Evolutionary conservation across 495 filamentous ascomycete genomes (phyloP), one percentile per base, ranked within the genome.

Genomic region (Penicillium flavigenum): DNA sequence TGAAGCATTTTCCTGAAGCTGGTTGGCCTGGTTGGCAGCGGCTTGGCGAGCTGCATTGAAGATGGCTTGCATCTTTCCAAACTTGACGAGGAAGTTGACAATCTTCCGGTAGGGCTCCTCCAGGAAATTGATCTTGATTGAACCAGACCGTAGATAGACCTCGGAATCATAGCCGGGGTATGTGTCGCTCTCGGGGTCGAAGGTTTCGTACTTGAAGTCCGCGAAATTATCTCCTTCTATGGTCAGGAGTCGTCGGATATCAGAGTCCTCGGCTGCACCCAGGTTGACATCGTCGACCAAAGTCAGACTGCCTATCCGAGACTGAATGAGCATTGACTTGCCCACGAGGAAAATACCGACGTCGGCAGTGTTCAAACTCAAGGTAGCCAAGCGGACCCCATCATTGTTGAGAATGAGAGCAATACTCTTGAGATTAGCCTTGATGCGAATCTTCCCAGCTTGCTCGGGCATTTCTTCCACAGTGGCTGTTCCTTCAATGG

Each of bases 71-170:
- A 98, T 98, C 74, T 96, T 96, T 56, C 94, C 94, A 65, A 98
- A 98, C 63, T 98, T 98, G 64, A 98, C 90, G 29, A 92, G 78
- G 72, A 98, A 98, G 65, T 96, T 89, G 73, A 98, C 90, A 58
- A 98, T 98, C 74, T 98, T 98, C 42, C 95, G 88, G 76, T 96
- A 98, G 5, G 94, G 94, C 68, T 98, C 94, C 61, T 96, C 91
- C 8, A 97, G 70, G 67, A 98, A 98, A 67, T 96, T 97, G 68
- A 98, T 79, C 71, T 94, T 96, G 69, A 98, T 87, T 0, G 94
- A 98, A 5, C 92, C 94, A 29, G 94, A 91, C 24, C 92, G 84
- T 14, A 98, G 74, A 67, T 85, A 91, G 31, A 98, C 85, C 17
- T 91, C 91, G 3, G 89, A 92, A 63, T 97, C 92, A 69, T 96